A percentile compares a stretch with the other conserved stretches of the same genome.
These are phyloP conservation scores for Chloranthus sessilifolius DNA, from an alignment of 164 flowering plant genomes.

Conservation along the genomic window DNA sequence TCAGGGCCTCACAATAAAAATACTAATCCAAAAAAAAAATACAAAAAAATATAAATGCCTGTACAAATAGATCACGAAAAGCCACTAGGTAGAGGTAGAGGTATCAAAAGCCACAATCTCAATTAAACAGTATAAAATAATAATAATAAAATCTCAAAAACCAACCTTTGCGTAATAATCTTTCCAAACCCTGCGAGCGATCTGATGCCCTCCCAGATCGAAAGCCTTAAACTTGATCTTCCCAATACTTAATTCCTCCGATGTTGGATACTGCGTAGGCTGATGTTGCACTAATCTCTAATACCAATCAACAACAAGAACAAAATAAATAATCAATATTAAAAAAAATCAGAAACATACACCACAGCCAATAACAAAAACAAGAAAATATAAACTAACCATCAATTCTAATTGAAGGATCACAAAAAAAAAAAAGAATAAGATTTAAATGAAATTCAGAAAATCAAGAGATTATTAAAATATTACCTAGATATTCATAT, in stretches of 20 bases:
- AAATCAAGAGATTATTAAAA: no score
- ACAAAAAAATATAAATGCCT: background rate
- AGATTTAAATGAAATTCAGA: no score
- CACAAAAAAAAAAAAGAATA: no score
- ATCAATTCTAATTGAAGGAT: no score
- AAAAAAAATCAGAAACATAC: no score
- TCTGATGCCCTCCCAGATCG: slow-evolving; percentile 55
- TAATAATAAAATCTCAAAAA: slow-evolving; percentile 4
- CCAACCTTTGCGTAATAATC: slow-evolving; percentile 50
- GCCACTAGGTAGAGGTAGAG: no score
- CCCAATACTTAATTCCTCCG: slow-evolving; percentile 67
- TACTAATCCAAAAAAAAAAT: background rate
- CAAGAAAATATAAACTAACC: no score
- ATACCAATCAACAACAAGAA: slow-evolving; percentile 2
- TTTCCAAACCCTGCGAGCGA: slow-evolving; percentile 56
- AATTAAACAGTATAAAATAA: slow-evolving; percentile 11
- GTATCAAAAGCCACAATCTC: no score
- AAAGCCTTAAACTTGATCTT: slow-evolving; percentile 50
- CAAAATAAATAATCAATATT: no score
- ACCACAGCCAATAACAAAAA: no score
- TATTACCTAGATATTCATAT: no score
- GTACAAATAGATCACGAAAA: no score
- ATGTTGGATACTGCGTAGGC: slow-evolving; percentile 60
- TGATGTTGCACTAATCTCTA: slow-evolving; percentile 59
- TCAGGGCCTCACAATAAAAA: background rate